These are phyloP conservation scores for Salvia sclarea DNA, from an alignment of 305 asterid species.

Conservation along the genomic window DNA sequence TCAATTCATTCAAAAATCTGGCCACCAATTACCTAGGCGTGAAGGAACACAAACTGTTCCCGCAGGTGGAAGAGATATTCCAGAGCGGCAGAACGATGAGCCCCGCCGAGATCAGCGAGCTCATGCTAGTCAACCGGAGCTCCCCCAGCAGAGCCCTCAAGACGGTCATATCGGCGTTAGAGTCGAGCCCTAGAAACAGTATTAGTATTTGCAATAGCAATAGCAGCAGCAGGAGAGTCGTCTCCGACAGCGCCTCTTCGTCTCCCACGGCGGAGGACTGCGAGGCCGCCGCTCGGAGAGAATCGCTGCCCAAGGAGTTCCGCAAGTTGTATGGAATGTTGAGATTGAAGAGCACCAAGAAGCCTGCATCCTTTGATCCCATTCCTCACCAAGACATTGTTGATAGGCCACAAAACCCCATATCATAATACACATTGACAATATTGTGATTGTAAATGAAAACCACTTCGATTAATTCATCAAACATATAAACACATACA, in stretches of 20 bases:
- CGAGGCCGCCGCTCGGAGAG: slow-evolving; percentile 50
- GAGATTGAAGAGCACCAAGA: slow-evolving; percentile 51
- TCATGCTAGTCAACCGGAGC: slow-evolving; percentile 52
- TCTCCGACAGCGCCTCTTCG: slow-evolving; percentile 28
- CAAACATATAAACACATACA: too few relatives aligned
- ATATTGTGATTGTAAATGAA: too few relatives aligned
- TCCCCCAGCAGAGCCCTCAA: slow-evolving; percentile 60
- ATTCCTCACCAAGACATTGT: slow-evolving; percentile 38
- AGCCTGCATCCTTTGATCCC: slow-evolving; percentile 44
- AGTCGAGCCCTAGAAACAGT: slow-evolving; percentile 27
- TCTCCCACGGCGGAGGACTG: slow-evolving; percentile 37
- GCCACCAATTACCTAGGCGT: slow-evolving; percentile 53
- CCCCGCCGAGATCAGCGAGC: slow-evolving; percentile 54
- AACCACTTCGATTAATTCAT: too few relatives aligned
- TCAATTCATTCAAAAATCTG: slow-evolving; percentile 53
- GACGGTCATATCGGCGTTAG: slow-evolving; percentile 51
- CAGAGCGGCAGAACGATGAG: slow-evolving; percentile 50
- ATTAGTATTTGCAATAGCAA: too few relatives aligned
- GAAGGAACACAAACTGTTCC: slow-evolving; percentile 50
- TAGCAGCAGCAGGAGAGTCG: slow-evolving; percentile 13
- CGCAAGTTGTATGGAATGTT: slow-evolving; percentile 57
- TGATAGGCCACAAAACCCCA: slow-evolving; percentile 38
- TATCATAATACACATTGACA: not conserved
- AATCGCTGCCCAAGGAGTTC: slow-evolving; percentile 52
- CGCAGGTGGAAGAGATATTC: slow-evolving; percentile 49